Evolutionary conservation across 2,329 filamentous ascomycete species (phyloP), one percentile per base, ranked within the genome.

Genomic region (Fusarium redolens): DNA sequence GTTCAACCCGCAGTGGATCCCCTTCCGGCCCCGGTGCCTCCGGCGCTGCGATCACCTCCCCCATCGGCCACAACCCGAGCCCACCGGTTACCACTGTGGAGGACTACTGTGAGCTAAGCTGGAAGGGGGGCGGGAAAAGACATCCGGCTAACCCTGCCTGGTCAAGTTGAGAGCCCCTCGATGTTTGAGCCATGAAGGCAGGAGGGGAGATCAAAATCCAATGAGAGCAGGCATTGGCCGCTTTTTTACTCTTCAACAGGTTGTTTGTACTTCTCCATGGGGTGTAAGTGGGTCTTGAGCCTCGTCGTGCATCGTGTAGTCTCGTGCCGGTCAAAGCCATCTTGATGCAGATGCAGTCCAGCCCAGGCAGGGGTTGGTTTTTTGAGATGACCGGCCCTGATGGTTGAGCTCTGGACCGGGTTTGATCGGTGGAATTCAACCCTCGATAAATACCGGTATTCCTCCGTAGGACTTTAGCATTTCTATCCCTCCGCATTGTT

Each of bases 1-100:
- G 68, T 68, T 65, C 35, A 73, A 59, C 68, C 69, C 71, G 63
- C 65, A 67, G 65, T 71, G 73, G 75, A 51, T 43, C 56, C 64
- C 38, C 48, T 60, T 66, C 69, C 69, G 72, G 70, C 57, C 70
- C 74, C 74, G 74, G 65, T 75, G 44, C 61, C 64, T 69, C 69
- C 70, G 74, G 69, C 64, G 61, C 40, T 63, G 54, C 61, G 61
- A 51, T 68, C 64, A 56, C 64, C 65, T 68, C 74, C 75, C 63
- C 75, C 75, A 75, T 77, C 75, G 75, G 75, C 69, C 75, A 77
- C 52, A 70, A 72, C 58, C 75, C 75, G 75, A 77, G 68, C 65
- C 69, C 74, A 61, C 69, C 68, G 67, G 67, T 60, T 56, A 25
- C 48, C 48, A 52, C 33, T 52, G 33, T n/a, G 50, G 50, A 52